These are phyloP conservation scores for Takakia lepidozioides DNA, from an alignment of 225 moss, liverwort and hornwort species.

Conservation along the genomic window DNA sequence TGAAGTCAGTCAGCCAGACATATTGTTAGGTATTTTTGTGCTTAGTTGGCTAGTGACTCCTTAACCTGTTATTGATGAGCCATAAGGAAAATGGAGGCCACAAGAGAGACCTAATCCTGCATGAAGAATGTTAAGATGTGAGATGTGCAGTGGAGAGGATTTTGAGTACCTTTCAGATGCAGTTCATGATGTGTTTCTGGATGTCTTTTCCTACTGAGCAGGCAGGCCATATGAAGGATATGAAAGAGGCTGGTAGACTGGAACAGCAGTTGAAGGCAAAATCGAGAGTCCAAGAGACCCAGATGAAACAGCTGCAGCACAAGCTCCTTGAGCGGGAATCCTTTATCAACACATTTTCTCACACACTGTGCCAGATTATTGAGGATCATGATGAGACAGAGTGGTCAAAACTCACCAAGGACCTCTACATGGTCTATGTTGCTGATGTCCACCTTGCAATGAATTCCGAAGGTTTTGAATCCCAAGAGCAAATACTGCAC, in stretches of 20 bases:
- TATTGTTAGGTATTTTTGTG: no score
- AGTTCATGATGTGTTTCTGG: neutral
- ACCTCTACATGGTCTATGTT: constrained; percentile 62
- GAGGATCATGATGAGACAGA: constrained; percentile 62
- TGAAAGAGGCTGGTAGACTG: constrained; percentile 33
- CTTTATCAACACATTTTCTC: constrained; percentile 53
- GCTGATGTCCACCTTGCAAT: constrained; percentile 52
- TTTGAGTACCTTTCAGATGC: no score
- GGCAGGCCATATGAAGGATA: constrained; percentile 48
- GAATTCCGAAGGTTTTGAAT: constrained; percentile 41
- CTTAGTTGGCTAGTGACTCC: no score
- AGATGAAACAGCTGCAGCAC: constrained; percentile 26
- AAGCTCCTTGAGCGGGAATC: constrained; percentile 42
- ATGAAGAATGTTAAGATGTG: no score
- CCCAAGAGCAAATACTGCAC: constrained; percentile 50
- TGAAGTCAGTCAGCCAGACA: no score
- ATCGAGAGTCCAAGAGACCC: constrained; percentile 27
- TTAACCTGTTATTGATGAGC: no score
- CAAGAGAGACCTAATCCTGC: no score
- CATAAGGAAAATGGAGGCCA: no score
- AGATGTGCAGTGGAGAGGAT: no score
- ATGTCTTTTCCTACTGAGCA: constrained; percentile 7
- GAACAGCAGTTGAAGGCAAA: constrained; percentile 36
- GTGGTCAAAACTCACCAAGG: constrained; percentile 58
- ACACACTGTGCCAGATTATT: constrained; percentile 51